Base-by-base conservation (phyloP, 495 filamentous ascomycete genomes). In the Penicillium fimorum region DNA sequence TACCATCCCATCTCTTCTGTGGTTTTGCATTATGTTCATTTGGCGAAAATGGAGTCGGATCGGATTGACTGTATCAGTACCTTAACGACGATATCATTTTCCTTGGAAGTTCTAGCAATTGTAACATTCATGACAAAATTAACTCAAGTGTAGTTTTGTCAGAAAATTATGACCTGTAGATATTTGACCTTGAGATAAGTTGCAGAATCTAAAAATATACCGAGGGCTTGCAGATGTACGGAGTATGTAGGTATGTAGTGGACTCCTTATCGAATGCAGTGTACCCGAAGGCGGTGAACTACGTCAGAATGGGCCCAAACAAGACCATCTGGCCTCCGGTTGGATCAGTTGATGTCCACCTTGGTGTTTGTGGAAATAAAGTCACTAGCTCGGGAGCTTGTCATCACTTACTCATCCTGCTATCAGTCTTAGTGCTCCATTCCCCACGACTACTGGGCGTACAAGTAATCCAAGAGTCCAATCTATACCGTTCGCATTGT, bases 261-360 rank as follows among this genome's bases (percentile, higher is more conserved):
- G 4, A 27, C 3, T 27, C 6, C 4, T 3, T 8, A 25, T 45
- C 25, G 9, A 38, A n/a, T 38, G 43, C 32, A 38, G 35, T 54
- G 58, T 51, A 53, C 37, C 43, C 40, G 43, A 58, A 76, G 70
- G 75, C 75, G 70, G 74, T 77, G 68, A 77, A 64, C 47, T 51
- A 57, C 59, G 66, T 69, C 70, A 73, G 57, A 70, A 69, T 69
- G 59, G 35, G 58, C 56, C 33, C 32, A 63, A 60, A 60, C 60
- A 62, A 66, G 66, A 69, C 67, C 65, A 73, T 68, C 68, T 75
- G 72, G 66, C 70, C 68, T 71, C 55, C 42, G 30, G 20, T 33
- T 35, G 29, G 22, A 37, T 20, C n/a, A 35, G 52, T 35, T 27
- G 20, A 54, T 5, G 18, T 37, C 18, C 51, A 45, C 32, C 22